A percentile compares a stretch with the other conserved stretches of the same genome.
phyloP scores from a whole-genome alignment of 2,329 filamentous ascomycete species.

The Neurospora sp. region DNA sequence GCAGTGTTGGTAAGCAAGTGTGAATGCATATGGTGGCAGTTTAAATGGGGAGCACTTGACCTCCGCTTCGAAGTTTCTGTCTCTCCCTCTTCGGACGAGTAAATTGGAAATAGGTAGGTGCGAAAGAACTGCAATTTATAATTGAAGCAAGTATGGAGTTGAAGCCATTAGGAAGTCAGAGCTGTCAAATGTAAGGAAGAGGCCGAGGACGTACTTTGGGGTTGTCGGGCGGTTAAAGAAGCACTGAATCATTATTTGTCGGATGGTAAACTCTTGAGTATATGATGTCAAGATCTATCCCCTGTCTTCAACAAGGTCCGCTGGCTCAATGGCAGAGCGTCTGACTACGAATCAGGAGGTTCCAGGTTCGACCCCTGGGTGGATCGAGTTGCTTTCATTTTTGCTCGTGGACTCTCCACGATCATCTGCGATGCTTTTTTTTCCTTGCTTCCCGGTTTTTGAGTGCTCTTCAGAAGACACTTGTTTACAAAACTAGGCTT shows the following conservation, averaged over 20 bases:
- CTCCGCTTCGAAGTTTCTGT: too few species aligned
- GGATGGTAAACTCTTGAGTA: rapidly evolving
- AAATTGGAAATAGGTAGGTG: too few species aligned
- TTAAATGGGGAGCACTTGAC: too few species aligned
- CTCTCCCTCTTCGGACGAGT: too few species aligned
- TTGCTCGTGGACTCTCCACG: neutral
- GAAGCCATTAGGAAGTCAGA: too few species aligned
- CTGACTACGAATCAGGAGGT: neutral
- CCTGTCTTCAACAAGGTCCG: neutral
- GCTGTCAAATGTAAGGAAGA: too few species aligned
- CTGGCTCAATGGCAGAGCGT: neutral
- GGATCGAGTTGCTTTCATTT: neutral
- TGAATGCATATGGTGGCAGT: too few species aligned
- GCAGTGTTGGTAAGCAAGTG: too few species aligned
- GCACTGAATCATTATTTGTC: neutral
- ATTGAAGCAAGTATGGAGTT: too few species aligned
- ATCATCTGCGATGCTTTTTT: neutral
- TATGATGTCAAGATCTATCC: neutral
- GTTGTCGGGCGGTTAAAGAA: neutral
- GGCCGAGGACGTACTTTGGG: too few species aligned
- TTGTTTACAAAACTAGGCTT: neutral
- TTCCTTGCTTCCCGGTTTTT: neutral
- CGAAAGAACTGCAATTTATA: too few species aligned
- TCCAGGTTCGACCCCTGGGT: neutral
- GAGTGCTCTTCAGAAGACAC: neutral